phyloP scores from a whole-genome alignment of 139 green algal genomes.

The Ulvella scutata region DNA sequence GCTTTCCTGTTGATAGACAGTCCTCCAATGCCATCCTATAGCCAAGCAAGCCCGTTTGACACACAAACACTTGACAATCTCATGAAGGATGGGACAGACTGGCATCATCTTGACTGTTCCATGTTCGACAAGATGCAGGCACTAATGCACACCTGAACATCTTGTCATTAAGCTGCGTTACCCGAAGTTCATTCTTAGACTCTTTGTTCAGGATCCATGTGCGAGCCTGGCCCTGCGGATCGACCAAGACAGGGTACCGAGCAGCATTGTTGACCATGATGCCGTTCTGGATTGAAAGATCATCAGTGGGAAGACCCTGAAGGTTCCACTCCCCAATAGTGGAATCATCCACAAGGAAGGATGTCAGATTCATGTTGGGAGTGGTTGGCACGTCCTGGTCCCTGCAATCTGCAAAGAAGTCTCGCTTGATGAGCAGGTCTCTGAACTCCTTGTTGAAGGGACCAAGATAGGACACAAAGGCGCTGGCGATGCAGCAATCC shows the following conservation, averaged over 20 bases:
- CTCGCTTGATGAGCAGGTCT: constrained; percentile 61
- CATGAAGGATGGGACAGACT: no score
- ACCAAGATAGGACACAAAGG: constrained; percentile 82
- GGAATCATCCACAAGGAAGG: constrained; percentile 81
- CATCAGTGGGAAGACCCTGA: constrained; percentile 78
- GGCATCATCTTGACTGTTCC: no score
- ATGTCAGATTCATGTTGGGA: constrained; percentile 47
- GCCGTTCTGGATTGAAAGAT: constrained; percentile 88
- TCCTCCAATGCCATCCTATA: constrained; percentile 55
- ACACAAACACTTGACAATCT: no score
- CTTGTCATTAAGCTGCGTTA: constrained; percentile 69
- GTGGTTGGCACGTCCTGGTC: constrained; percentile 60
- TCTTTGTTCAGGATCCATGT: constrained; percentile 79
- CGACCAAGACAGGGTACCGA: constrained; percentile 76
- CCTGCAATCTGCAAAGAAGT: constrained; percentile 66
- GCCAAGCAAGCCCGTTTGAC: no score
- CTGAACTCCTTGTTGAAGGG: constrained; percentile 93
- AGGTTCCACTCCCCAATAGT: constrained; percentile 83
- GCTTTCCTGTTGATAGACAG: constrained; percentile 73
- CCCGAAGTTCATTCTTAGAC: constrained; percentile 51
- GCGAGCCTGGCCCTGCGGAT: constrained; percentile 73
- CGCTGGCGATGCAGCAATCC: constrained; percentile 64
- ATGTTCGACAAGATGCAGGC: no score
- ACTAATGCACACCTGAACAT: constrained; percentile 51
- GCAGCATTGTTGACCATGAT: constrained; percentile 73